Conservation (phyloP, 1,139 yeast species). For the Pichiaceae sp. region DNA sequence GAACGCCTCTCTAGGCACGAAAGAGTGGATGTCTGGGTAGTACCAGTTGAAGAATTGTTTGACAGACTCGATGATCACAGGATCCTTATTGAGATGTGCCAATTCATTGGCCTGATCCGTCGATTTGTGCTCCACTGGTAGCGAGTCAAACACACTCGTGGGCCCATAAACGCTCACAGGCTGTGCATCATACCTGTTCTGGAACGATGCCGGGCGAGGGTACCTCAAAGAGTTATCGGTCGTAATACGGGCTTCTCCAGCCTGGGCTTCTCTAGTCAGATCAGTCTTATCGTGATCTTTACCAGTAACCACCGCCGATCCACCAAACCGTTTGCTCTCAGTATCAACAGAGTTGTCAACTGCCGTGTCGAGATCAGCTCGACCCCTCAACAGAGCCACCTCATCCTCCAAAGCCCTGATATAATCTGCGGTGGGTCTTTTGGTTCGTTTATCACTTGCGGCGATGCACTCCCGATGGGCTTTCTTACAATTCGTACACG, state of each 20-base stretch:
- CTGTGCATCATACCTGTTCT: conserved; percentile 1
- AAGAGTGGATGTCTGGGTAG: conserved; percentile 57
- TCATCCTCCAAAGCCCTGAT: neutral
- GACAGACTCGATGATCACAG: conserved; percentile 18
- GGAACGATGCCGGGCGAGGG: conserved; percentile 9
- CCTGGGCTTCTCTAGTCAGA: neutral
- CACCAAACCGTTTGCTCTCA: neutral
- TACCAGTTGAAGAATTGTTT: conserved; percentile 56
- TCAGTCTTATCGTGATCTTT: neutral
- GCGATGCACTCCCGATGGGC: conserved; percentile 3
- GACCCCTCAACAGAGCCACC: neutral
- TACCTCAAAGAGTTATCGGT: conserved; percentile 4
- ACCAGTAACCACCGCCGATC: neutral
- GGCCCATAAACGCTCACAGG: conserved; percentile 12
- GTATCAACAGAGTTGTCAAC: no score
- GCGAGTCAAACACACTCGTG: conserved; percentile 11
- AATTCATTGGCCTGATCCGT: conserved; percentile 1
- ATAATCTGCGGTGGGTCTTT: conserved; percentile 5
- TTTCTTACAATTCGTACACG: conserved; percentile 8
- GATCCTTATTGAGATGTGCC: conserved; percentile 7
- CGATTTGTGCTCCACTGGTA: conserved; percentile 2
- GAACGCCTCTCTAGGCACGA: conserved; percentile 59
- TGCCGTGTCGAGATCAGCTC: neutral
- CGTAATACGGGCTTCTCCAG: neutral
- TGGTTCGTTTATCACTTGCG: conserved; percentile 7